Conservation (phyloP, 2,329 filamentous ascomycete genomes). For the Hortaea werneckii region DNA sequence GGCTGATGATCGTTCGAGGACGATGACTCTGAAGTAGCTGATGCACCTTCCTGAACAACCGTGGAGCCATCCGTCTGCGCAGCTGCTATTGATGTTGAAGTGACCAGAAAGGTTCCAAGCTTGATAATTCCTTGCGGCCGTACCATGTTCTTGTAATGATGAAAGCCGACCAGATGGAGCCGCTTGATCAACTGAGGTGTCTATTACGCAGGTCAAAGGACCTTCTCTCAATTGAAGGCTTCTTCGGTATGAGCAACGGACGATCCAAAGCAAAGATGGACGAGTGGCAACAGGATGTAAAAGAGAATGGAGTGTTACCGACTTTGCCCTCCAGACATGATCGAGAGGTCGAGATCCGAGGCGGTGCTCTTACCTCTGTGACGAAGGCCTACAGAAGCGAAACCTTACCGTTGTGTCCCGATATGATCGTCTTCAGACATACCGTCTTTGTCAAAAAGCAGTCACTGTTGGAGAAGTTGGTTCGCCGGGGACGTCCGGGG, state of each 20-base stretch:
- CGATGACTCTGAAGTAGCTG: background rate
- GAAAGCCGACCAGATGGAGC: background rate
- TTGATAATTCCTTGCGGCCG: background rate
- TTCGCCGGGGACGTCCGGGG: background rate
- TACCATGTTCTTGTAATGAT: background rate
- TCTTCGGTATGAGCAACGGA: background rate
- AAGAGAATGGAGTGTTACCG: background rate
- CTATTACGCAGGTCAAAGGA: too few species aligned
- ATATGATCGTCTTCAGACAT: background rate
- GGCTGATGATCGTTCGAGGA: background rate
- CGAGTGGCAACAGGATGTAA: background rate
- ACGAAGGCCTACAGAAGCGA: background rate
- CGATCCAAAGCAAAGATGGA: background rate
- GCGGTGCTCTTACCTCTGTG: background rate
- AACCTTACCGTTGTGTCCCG: background rate
- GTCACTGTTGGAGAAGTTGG: background rate
- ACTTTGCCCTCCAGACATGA: background rate
- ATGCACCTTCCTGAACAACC: background rate
- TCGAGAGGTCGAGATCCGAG: background rate
- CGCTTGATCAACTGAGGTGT: too few species aligned
- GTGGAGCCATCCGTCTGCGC: background rate
- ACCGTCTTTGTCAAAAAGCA: background rate
- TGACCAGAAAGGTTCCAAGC: background rate
- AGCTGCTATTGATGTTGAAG: background rate
- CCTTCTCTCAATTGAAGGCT: background rate